These are phyloP conservation scores for Saprolegnia parasitica DNA, from an alignment of 352 stramenopile genomes.

Conservation along the genomic window DNA sequence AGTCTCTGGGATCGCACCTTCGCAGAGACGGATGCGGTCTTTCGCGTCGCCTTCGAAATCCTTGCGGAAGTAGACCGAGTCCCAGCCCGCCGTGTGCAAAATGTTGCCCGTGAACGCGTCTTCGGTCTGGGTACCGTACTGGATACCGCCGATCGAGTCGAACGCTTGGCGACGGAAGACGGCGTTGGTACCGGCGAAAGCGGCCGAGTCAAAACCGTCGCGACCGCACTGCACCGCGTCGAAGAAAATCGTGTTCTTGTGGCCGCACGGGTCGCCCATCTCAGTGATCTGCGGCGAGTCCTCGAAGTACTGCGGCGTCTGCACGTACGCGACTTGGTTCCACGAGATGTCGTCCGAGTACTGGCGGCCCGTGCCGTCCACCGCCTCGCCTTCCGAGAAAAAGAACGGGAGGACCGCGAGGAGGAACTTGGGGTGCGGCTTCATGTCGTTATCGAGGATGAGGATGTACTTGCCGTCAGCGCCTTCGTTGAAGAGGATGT, in stretches of 20 bases:
- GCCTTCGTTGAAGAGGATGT: constrained; percentile 85
- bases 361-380: constrained; percentile 74
- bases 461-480: constrained; percentile 84
- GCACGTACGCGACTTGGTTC: constrained; percentile 87
- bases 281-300: constrained; percentile 77
- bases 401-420: constrained; percentile 84
- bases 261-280: constrained; percentile 83
- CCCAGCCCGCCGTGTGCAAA: constrained; percentile 75
- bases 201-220: constrained; percentile 83
- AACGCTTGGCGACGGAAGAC: constrained; percentile 87
- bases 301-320: constrained; percentile 88
- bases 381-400: constrained; percentile 83
- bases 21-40: constrained; percentile 80
- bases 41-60: constrained; percentile 83
- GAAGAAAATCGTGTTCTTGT: constrained; percentile 91
- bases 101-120: constrained; percentile 87
- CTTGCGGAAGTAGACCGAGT: constrained; percentile 87
- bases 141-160: constrained; percentile 84
- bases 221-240: constrained; percentile 82
- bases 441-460: constrained; percentile 92
- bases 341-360: constrained; percentile 87
- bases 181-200: constrained; percentile 86
- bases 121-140: constrained; percentile 87
- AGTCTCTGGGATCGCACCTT: constrained; percentile 78
- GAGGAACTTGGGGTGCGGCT: constrained; percentile 85